Conservation (phyloP, 768 basidiomycete genomes). For the Psilocybe subaeruginosa region DNA sequence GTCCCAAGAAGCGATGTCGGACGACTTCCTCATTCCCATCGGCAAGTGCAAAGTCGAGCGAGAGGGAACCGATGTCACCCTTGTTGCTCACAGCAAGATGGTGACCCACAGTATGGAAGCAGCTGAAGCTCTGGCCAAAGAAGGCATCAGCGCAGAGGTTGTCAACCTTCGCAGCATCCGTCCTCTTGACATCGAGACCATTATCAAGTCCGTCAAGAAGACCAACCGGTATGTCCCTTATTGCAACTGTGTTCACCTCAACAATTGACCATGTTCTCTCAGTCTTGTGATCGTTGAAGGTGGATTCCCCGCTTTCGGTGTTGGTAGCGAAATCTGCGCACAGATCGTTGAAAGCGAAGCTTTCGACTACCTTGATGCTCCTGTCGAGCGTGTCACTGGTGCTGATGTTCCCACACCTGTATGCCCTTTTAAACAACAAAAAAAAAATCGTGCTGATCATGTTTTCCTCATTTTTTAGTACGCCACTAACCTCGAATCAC, state of each 20-base stretch:
- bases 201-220: constrained; percentile 97
- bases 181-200: constrained; percentile 96
- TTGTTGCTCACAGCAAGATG: constrained; percentile 99
- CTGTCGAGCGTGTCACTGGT: constrained; percentile 96
- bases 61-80: constrained; percentile 89
- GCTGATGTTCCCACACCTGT: constrained; percentile 96
- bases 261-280: constrained; percentile 5
- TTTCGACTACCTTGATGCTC: constrained; percentile 98
- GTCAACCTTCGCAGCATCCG: constrained; percentile 96
- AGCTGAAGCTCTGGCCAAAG: constrained; percentile 90
- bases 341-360: constrained; percentile 98
- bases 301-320: constrained; percentile 98
- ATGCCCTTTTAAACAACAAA: not conserved
- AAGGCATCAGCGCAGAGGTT: constrained; percentile 97
- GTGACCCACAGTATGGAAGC: constrained; percentile 95
- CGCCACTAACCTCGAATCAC: constrained; percentile 83
- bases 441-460: no score
- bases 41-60: constrained; percentile 98
- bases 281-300: constrained; percentile 95
- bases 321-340: constrained; percentile 97
- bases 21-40: constrained; percentile 93
- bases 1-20: constrained; percentile 92
- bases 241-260: not conserved
- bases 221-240: constrained; percentile 76
- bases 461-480: constrained; percentile 54